A percentile compares a stretch with the other conserved stretches of the same genome.
phyloP scores from a whole-genome alignment of 2,329 filamentous ascomycete species.

The Beauveria pseudobassiana region DNA sequence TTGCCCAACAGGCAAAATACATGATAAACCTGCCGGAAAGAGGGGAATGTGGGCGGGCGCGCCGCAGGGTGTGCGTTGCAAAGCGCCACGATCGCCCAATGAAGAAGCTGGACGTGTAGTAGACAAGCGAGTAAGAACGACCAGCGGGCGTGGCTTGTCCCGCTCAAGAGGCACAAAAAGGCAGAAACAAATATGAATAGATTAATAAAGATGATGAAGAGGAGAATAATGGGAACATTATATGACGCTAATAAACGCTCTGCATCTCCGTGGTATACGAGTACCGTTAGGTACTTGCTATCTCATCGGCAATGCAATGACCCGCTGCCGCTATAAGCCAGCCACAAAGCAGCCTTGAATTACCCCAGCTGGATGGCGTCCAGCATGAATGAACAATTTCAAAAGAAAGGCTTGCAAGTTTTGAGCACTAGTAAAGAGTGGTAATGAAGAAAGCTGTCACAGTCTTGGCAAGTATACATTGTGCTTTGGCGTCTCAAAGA shows the following conservation, averaged over 20 bases:
- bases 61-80: background rate
- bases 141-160: background rate
- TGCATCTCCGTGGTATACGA: too few species aligned
- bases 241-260: background rate
- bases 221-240: background rate
- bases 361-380: background rate
- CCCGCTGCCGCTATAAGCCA: background rate
- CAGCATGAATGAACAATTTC: too few species aligned
- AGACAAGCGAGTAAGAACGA: background rate
- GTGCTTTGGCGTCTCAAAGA: background rate
- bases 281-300: too few species aligned
- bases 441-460: background rate
- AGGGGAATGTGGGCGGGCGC: background rate
- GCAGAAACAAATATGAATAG: background rate
- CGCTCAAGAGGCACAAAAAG: background rate
- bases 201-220: background rate
- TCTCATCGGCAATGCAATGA: background rate
- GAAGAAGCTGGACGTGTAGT: background rate
- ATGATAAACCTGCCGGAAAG: too few species aligned
- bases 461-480: background rate
- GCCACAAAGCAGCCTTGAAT: background rate
- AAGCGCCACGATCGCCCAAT: conserved; percentile 5
- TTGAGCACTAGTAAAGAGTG: background rate
- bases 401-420: background rate
- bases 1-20: background rate